Conservation (phyloP, 257 asterid species). For the Solanum chmielewskii region DNA sequence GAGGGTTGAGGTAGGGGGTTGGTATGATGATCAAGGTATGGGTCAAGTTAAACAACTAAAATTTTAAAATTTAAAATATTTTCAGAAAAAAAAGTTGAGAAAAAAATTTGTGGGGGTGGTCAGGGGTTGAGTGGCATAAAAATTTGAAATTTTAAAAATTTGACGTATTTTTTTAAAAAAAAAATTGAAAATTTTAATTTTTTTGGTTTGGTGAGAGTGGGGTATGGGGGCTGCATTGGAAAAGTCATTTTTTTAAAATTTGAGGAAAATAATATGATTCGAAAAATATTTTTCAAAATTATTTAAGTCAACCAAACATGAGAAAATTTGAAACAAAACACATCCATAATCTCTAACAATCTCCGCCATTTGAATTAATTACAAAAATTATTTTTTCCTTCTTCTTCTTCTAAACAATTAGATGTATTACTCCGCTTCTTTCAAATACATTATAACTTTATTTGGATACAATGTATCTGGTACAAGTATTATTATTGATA, state of each 20-base stretch:
- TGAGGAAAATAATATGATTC: neutral
- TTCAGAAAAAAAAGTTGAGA: too few species aligned
- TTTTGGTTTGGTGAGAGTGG: neutral
- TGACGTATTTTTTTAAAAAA: too few species aligned
- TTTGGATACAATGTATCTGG: too few species aligned
- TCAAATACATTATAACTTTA: too few species aligned
- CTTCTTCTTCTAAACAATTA: neutral
- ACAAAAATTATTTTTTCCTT: neutral
- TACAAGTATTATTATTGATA: too few species aligned
- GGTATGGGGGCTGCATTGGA: neutral
- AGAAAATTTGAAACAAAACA: neutral
- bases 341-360: neutral
- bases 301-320: too few species aligned
- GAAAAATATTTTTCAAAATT: neutral
- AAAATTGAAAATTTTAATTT: too few species aligned
- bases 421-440: neutral
- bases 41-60: neutral
- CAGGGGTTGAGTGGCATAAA: neutral
- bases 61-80: too few species aligned
- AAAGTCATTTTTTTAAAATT: too few species aligned
- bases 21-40: too few species aligned
- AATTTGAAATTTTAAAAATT: too few species aligned
- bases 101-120: neutral
- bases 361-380: neutral
- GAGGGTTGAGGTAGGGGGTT: neutral